Evolutionary conservation across 108 stramenopile genomes (phyloP).

Genomic region (Nannochloropsis gaditana): DNA sequence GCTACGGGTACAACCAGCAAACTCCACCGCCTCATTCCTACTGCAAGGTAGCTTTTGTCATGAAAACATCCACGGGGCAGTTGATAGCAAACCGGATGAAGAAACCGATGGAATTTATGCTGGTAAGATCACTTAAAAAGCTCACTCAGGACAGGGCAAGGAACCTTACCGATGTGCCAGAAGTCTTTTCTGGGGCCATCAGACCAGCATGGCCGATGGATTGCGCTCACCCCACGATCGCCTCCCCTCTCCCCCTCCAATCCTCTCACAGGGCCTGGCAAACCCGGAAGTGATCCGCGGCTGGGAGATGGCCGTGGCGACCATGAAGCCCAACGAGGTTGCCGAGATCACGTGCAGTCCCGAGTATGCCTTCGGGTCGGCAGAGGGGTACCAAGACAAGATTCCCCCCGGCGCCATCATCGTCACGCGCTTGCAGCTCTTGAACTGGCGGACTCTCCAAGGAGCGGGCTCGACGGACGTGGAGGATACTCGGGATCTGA

Average conservation of each 20-base stretch:
- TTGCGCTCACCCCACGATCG: too few relatives aligned
- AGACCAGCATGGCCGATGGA: too few relatives aligned
- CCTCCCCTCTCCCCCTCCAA: too few relatives aligned
- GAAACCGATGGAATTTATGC: background rate
- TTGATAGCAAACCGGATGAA: background rate
- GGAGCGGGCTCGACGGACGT: background rate
- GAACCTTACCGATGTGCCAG: too few relatives aligned
- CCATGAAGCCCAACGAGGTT: constrained; percentile 13
- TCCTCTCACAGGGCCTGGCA: background rate
- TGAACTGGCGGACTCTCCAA: background rate
- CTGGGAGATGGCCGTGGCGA: background rate
- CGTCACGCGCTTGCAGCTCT: background rate
- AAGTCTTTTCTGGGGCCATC: too few relatives aligned
- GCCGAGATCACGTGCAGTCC: background rate
- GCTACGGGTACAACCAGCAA: constrained; percentile 2
- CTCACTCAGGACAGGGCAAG: too few relatives aligned
- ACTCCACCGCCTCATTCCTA: background rate
- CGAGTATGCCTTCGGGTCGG: background rate
- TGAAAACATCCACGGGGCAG: background rate
- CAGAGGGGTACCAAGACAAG: background rate
- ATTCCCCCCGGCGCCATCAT: background rate
- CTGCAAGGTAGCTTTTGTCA: constrained; percentile 20
- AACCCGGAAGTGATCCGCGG: background rate
- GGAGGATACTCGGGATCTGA: background rate
- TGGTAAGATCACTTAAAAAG: background rate